Conservation (phyloP, 306 rosid species). For the Vicia villosa region DNA sequence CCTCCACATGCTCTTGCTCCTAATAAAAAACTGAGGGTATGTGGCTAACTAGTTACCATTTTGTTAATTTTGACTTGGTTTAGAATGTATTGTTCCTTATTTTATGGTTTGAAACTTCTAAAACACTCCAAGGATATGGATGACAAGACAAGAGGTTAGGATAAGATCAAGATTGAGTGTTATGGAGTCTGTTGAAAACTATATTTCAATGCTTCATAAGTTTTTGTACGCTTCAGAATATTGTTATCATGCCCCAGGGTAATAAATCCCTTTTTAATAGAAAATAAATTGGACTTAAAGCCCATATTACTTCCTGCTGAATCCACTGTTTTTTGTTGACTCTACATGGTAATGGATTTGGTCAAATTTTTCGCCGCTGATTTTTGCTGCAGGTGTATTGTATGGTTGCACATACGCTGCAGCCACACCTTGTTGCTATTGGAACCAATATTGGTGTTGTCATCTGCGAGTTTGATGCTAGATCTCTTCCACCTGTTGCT, state of each 20-base stretch:
- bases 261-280: constrained; percentile 20
- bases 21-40: constrained; percentile 93
- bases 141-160: not conserved
- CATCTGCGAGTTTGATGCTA: constrained; percentile 90
- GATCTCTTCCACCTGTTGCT: constrained; percentile 97
- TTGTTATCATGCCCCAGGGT: constrained; percentile 17
- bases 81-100: constrained; percentile 9
- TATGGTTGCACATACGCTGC: constrained; percentile 92
- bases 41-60: constrained; percentile 41
- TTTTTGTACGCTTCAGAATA: constrained; percentile 24
- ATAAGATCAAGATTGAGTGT: constrained; percentile 8
- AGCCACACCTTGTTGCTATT: constrained; percentile 97
- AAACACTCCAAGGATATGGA: constrained; percentile 5
- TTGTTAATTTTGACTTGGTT: constrained; percentile 8
- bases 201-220: constrained; percentile 30
- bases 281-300: constrained; percentile 11
- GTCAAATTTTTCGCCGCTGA: constrained; percentile 16
- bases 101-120: constrained; percentile 30
- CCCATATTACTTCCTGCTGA: constrained; percentile 6
- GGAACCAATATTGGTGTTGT: constrained; percentile 97
- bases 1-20: constrained; percentile 92
- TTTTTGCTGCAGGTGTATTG: constrained; percentile 76
- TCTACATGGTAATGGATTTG: constrained; percentile 29
- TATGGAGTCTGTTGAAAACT: constrained; percentile 16
- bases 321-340: constrained; percentile 18